phyloP scores from a whole-genome alignment of 2,329 filamentous ascomycete species.

The Colletotrichum siamense region DNA sequence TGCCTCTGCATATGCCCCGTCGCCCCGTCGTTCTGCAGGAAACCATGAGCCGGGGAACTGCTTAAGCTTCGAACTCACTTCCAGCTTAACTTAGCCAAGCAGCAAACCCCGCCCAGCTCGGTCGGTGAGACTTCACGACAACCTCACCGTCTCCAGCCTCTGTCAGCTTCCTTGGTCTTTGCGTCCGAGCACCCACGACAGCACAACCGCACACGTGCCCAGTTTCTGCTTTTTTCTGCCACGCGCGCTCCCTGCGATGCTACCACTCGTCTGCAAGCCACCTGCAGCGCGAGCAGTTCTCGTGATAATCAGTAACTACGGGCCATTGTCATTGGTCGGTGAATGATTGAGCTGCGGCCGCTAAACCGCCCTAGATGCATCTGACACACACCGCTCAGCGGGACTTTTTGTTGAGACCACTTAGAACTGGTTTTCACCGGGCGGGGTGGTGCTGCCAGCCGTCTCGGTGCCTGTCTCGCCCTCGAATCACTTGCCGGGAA shows the following conservation, averaged over 20 bases:
- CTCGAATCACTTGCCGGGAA: background rate
- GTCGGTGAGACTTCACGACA: conserved; percentile 1
- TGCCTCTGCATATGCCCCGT: background rate
- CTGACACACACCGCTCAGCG: conserved; percentile 22
- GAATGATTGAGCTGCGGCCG: conserved; percentile 2
- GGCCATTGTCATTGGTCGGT: background rate
- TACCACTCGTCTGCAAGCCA: conserved; percentile 21
- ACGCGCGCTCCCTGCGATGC: conserved; percentile 6
- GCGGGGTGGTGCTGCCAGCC: background rate
- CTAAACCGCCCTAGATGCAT: conserved; percentile 17
- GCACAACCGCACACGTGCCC: conserved; percentile 9
- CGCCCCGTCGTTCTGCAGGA: conserved; percentile 6
- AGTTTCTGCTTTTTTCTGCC: conserved; percentile 5
- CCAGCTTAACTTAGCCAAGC: conserved; percentile 1
- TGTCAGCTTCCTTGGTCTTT: background rate
- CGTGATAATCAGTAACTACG: background rate
- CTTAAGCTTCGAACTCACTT: background rate
- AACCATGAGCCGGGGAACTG: conserved; percentile 3
- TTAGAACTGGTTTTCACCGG: background rate
- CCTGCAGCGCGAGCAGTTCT: conserved; percentile 12
- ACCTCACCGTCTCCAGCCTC: background rate
- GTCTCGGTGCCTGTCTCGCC: background rate
- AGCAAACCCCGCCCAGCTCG: background rate
- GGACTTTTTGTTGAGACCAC: conserved; percentile 19
- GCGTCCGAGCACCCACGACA: background rate